A percentile compares a stretch with the other conserved stretches of the same genome.
phyloP scores from a whole-genome alignment of 2,329 filamentous ascomycete genomes.

The Dactylellina leptospora region DNA sequence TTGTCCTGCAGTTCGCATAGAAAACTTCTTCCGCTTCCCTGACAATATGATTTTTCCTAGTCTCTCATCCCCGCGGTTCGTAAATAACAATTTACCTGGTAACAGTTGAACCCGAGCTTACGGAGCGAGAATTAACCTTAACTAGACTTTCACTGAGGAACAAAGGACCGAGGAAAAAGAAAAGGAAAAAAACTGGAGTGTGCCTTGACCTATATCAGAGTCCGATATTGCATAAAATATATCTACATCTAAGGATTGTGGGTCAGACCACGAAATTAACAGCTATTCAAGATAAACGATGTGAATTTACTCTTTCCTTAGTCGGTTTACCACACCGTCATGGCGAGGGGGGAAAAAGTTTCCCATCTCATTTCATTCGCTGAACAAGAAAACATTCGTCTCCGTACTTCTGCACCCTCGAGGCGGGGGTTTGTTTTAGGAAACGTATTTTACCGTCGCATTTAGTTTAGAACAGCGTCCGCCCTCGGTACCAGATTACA shows the following conservation, averaged over 20 bases:
- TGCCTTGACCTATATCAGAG: slow-evolving; percentile 16
- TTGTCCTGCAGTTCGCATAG: slow-evolving; percentile 12
- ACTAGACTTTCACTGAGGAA: slow-evolving; percentile 4
- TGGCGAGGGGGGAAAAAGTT: background rate
- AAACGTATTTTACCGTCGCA: slow-evolving; percentile 37
- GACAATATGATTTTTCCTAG: slow-evolving; percentile 51
- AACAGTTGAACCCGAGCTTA: slow-evolving; percentile 41
- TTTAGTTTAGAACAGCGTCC: slow-evolving; percentile 11
- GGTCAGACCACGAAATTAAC: background rate
- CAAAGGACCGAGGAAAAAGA: slow-evolving; percentile 15
- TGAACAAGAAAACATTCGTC: slow-evolving; percentile 9
- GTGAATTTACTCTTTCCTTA: slow-evolving; percentile 1
- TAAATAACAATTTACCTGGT: slow-evolving; percentile 46
- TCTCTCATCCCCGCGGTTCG: slow-evolving; percentile 35
- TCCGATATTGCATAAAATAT: slow-evolving; percentile 38
- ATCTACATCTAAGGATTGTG: slow-evolving; percentile 15
- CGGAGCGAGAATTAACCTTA: slow-evolving; percentile 48
- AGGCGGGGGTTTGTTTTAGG: slow-evolving; percentile 12
- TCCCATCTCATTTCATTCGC: slow-evolving; percentile 12
- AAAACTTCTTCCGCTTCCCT: slow-evolving; percentile 46
- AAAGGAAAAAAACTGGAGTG: background rate
- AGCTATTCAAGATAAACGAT: slow-evolving; percentile 10
- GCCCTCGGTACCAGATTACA: slow-evolving; percentile 36
- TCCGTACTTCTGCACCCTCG: slow-evolving; percentile 17
- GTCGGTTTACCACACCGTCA: slow-evolving; percentile 3